Percentiles rank a stretch among this genome's conserved stretches.
Evolutionary conservation across 2,329 filamentous ascomycete genomes (phyloP).

Genomic region (Paracoccidioides lutzii): DNA sequence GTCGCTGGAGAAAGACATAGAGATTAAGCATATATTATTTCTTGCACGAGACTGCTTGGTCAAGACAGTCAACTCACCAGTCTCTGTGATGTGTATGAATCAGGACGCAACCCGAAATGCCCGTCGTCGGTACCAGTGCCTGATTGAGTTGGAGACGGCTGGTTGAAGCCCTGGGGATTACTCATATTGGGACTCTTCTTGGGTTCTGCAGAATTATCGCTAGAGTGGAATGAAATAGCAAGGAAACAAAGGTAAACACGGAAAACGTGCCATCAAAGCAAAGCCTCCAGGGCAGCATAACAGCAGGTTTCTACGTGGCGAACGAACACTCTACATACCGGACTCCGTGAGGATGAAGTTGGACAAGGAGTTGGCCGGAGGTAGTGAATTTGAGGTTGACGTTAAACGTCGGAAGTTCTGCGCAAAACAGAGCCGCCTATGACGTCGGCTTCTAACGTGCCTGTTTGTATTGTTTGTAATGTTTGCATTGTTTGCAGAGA

Average conservation of each 20-base stretch:
- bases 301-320: neutral
- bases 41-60: neutral
- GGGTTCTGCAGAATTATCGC: neutral
- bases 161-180: conserved; percentile 2
- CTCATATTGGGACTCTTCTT: conserved; percentile 1
- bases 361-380: neutral
- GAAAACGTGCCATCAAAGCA: neutral
- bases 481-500: conserved; percentile 19
- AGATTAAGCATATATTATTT: conserved; percentile 4
- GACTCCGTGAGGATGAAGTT: neutral
- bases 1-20: conserved; percentile 31
- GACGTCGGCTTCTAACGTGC: conserved; percentile 17
- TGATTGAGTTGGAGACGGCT: conserved; percentile 7
- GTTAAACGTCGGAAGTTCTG: neutral
- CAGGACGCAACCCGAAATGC: conserved; percentile 30
- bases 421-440: conserved; percentile 8
- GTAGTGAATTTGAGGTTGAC: too few relatives aligned
- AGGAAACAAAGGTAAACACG: neutral
- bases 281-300: neutral
- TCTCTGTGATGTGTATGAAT: conserved; percentile 43
- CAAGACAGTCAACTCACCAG: conserved; percentile 28
- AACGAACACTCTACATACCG: neutral
- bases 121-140: conserved; percentile 11
- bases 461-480: conserved; percentile 12
- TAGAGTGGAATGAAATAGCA: neutral